These are phyloP conservation scores for Lepraria neglecta DNA, from an alignment of 495 filamentous ascomycete genomes.

Conservation along the genomic window DNA sequence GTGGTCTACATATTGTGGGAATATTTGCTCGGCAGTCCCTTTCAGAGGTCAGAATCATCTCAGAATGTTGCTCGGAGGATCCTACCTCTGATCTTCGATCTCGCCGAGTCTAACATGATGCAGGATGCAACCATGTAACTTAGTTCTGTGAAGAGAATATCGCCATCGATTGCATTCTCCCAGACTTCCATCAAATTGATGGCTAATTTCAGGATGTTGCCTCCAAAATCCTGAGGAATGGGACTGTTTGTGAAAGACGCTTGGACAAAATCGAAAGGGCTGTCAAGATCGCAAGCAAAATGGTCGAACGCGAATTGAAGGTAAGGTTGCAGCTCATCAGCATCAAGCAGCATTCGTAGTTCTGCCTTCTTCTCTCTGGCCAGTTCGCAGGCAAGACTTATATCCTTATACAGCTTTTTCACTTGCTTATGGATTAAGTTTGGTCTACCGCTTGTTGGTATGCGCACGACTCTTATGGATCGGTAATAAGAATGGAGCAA, in stretches of 20 bases:
- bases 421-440: conserved; percentile 47
- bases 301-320: conserved; percentile 51
- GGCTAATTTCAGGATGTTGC: conserved; percentile 48
- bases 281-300: conserved; percentile 45
- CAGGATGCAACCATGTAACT: conserved; percentile 50
- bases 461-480: conserved; percentile 45
- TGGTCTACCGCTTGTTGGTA: conserved; percentile 44
- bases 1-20: conserved; percentile 33
- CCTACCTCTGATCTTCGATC: conserved; percentile 39
- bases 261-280: conserved; percentile 52
- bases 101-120: conserved; percentile 46
- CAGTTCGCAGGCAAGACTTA: conserved; percentile 35
- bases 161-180: conserved; percentile 27
- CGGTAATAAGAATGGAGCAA: conserved; percentile 50
- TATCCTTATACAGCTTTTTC: conserved; percentile 39
- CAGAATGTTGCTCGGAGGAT: neutral
- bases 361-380: conserved; percentile 38
- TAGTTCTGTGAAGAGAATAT: conserved; percentile 41
- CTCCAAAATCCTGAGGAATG: conserved; percentile 43
- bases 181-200: conserved; percentile 39
- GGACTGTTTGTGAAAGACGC: conserved; percentile 43
- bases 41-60: conserved; percentile 12
- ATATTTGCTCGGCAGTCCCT: conserved; percentile 28
- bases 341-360: conserved; percentile 43
- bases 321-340: conserved; percentile 46